Base-by-base conservation (phyloP, 176 grass and related monocot genomes). In the Rhynchospora pubera region DNA sequence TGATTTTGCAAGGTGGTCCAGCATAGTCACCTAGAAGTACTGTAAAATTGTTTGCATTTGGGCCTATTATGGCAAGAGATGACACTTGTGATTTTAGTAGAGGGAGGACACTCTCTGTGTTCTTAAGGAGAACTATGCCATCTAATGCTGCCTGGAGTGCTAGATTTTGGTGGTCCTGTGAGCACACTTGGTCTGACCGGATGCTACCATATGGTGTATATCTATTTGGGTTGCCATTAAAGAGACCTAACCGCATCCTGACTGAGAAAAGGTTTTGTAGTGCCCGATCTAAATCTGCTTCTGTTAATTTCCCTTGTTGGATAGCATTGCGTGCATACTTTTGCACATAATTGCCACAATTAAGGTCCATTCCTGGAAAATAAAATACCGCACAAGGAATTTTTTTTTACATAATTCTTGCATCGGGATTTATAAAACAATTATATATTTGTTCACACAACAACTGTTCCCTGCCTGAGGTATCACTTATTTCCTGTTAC, bases 281-380 rank as follows among this genome's bases (percentile, higher is more conserved):
- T 14, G 93, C 93, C 42, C 87, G 88, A 80, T 96, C 90, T 14
- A 92, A 81, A n/a, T 89, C 74, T 3, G 83, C 18, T 79, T 96
- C 93, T 77, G 16, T 78, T 61, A 96, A 34, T 81, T 87, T 90
- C 5, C 93, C 93, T 12, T 78, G 83, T 6, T 68, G 42, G 39
- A 87, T 65, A 24, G 90, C 90, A 67, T 57, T 76, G 15, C 2
- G 71, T 0, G 74, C 89, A 65, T 91, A 87, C 9, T 85, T 64
- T 81, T 93, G 94, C 51, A 91, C 87, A 52, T 91, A 97, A 77
- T 45, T 78, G 51, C 94, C 94, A 10, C 94, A 97, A 76, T 97
- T 91, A 71, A 97, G 84, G 65, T 97, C 94, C 94, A 97, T 93
- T 60, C 94, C 94, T 97, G 89, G 46, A 87, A 93, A 65, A 71